Base-by-base conservation (phyloP, 768 basidiomycete species). In the Termitomyces sp. region DNA sequence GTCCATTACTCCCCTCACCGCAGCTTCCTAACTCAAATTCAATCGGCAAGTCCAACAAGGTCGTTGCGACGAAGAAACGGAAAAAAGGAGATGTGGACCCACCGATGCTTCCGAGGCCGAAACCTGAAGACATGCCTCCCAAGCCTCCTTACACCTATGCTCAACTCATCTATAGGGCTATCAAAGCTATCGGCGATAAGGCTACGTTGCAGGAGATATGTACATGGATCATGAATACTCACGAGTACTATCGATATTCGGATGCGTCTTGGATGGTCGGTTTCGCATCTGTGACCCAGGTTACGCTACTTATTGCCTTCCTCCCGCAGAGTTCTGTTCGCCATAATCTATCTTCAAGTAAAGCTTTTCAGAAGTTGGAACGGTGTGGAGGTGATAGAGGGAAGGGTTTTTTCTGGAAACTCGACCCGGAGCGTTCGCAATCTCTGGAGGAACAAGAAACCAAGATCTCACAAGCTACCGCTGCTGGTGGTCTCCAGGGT, bases 61-160 rank as follows among this genome's bases (percentile, higher is more conserved):
- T 61, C 4, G 61, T 77, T 45, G 80, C 74, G 65, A 73, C 80
- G 10, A 89, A 86, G 82, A 90, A 89, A 69, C 83, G 86, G 66
- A 89, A 89, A 80, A 89, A 90, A 71, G 69, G 76, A 54, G 76
- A 82, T 53, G 71, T 75, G 23, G 77, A 73, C 62, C 61, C 75
- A 14, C 70, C 73, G 38, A 60, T 70, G 16, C 48, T 68, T 45
- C 68, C 73, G 59, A 71, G 72, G 59, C 79, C 83, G 16, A 84
- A 78, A 64, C 86, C 86, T 48, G 85, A 86, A 63, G 84, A 90
- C 57, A 91, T 90, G 77, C 89, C 92, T 23, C 86, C 90, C 31
- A 95, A 95, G 71, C 96, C 95, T 12, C 83, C 86, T 8, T 83
- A 89, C 54, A 96, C 96, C 9, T 95, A 96, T 73, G 90, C 94